Base-by-base conservation (phyloP, 805 yeast species). In the Ogataea henricii region DNA sequence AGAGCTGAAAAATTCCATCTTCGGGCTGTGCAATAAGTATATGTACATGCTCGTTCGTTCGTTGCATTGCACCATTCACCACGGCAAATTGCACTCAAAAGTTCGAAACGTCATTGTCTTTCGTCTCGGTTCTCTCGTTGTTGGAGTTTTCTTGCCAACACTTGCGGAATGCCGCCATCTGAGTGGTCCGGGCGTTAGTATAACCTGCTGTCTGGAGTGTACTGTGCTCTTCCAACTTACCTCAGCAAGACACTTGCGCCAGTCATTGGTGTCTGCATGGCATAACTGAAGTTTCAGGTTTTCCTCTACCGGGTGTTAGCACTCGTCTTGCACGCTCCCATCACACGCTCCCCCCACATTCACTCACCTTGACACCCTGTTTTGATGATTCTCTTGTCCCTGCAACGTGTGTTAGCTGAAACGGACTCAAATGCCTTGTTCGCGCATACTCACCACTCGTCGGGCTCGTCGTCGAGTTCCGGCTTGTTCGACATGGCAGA, bases 191-290 rank as follows among this genome's bases (percentile, higher is more conserved):
- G 36, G 40, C 32, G 48, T 47, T 52, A 40, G 37, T 21, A 32
- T 10, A 13, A 3, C 14, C 32, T 21, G 9, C 13, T n/a, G 14
- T 10, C n/a, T 6, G 14, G n/a, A 6, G 14, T n/a, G n/a, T n/a
- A n/a, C n/a, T n/a, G 12, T 33, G 22, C 14, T 33, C 4, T 10
- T 7, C 16, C 14, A 21, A 27, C 81, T 49, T 57, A 83, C 85
- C 62, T 87, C 94, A 16, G 69, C 67, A 2, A 79, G 63, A 54
- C 95, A 87, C 57, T 81, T 67, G 45, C 95, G 68, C 96, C 96
- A 88, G 61, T 88, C 95, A 23, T 81, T 81, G 1, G 83, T 84
- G 49, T 87, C 95, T 3, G 89, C 90, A 60, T 85, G 90, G 56
- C 96, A 88, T 27, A 87, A 66, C 44, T 84, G 88, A 26, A 88